phyloP scores from a whole-genome alignment of 1,284 basidiomycete species.

The Ustilago vetiveriae region DNA sequence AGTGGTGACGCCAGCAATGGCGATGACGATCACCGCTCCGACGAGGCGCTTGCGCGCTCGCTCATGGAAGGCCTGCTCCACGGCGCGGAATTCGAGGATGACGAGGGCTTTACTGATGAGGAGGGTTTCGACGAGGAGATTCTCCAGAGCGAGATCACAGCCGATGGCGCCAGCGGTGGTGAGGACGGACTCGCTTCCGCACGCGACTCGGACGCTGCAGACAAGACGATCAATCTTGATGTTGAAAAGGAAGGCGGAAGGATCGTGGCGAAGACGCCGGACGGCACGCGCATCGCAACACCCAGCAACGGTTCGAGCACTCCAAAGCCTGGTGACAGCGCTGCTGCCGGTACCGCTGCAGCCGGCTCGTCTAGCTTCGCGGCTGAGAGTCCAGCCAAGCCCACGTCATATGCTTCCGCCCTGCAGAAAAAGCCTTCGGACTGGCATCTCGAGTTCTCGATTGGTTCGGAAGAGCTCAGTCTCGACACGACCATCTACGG shows the following conservation, averaged over 20 bases:
- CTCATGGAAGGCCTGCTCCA: conserved; percentile 55
- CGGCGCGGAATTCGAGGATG: conserved; percentile 52
- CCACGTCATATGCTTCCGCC: conserved; percentile 87
- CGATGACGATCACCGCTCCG: conserved; percentile 25
- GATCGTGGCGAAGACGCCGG: conserved; percentile 92
- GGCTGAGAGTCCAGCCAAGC: conserved; percentile 37
- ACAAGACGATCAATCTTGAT: conserved; percentile 59
- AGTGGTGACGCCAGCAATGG: conserved; percentile 3
- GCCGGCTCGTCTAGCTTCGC: conserved; percentile 27
- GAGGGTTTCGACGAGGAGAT: conserved; percentile 60
- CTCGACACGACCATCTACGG: conserved; percentile 94
- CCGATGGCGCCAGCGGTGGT: conserved; percentile 27
- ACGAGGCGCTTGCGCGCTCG: conserved; percentile 51
- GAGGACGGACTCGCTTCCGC: conserved; percentile 8
- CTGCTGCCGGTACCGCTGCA: conserved; percentile 53
- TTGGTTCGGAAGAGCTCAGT: conserved; percentile 84
- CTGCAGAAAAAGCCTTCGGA: conserved; percentile 89
- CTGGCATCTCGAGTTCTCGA: conserved; percentile 95
- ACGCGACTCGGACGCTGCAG: conserved; percentile 27
- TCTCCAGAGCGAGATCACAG: conserved; percentile 50
- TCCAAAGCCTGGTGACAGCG: conserved; percentile 43
- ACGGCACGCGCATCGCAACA: conserved; percentile 90
- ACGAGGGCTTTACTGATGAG: conserved; percentile 54
- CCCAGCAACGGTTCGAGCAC: conserved; percentile 71
- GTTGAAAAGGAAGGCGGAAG: conserved; percentile 69